Evolutionary conservation across 2,329 filamentous ascomycete genomes (phyloP), one percentile per base, ranked within the genome.

Genomic region (Emmonsiellopsis sp.): DNA sequence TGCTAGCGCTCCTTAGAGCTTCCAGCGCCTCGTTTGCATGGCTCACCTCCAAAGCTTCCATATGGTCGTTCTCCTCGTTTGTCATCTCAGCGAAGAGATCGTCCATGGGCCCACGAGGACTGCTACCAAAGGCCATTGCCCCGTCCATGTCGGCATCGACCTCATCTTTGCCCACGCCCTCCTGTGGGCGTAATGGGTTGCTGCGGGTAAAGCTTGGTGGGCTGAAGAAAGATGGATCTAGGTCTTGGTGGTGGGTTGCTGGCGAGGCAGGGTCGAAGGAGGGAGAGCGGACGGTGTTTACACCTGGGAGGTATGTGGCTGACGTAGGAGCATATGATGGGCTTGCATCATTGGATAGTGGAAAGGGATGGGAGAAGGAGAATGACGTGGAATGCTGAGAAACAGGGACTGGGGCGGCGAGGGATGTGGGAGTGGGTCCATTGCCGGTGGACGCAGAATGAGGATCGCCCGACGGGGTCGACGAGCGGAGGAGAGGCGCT

Each of bases 21-120:
- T 76, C 73, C 16, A 76, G 61, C 3, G 73, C 73, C 58, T 76
- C 73, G 41, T 72, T 74, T 7, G 72, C 73, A 59, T 76, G 73
- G n/a, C 69, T 71, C 31, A 73, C 72, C 51, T 74, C 64, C 65
- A 71, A 67, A 10, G 59, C 64, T 60, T 64, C 65, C 46, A 62
- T 58, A 15, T 61, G 59, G 7, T 73, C 70, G 8, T 58, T 64
- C 55, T 75, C 72, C 54, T 74, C 70, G 51, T 74, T 73, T 1
- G 72, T 75, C 53, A 76, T 60, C 49, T 75, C 73, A 8, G 71
- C 72, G 58, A 76, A 76, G 16, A 76, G 68, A 54, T 73, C 70
- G 55, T 73, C 73, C 50, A 73, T 58, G 44, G 71, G 63, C 51
- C 66, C 65, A 15, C 69, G 70, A 55, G 70, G 70, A 31, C 57